Evolutionary conservation across 1,139 yeast genomes (phyloP).

Genomic region (Saccharomyces hybrid): DNA sequence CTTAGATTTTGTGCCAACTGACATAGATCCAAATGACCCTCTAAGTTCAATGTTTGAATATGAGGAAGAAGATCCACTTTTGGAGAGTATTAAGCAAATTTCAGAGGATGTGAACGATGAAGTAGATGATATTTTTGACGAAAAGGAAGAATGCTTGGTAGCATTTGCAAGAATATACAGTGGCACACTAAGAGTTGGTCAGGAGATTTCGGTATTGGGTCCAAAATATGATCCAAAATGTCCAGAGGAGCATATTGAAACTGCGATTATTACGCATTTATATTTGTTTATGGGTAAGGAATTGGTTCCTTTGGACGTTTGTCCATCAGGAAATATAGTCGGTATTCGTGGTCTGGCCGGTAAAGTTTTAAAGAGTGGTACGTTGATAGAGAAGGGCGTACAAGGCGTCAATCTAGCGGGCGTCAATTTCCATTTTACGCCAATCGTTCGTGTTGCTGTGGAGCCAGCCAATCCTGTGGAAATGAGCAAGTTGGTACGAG

Average conservation of each 20-base stretch:
- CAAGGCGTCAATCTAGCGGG: constrained; percentile 68
- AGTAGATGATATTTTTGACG: constrained; percentile 42
- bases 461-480: constrained; percentile 88
- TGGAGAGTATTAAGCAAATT: constrained; percentile 23
- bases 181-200: constrained; percentile 73
- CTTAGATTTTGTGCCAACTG: constrained; percentile 22
- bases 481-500: constrained; percentile 66
- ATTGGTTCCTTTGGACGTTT: constrained; percentile 63
- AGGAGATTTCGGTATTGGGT: constrained; percentile 64
- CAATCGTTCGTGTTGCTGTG: constrained; percentile 88
- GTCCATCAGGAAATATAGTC: constrained; percentile 92
- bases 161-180: constrained; percentile 88
- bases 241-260: constrained; percentile 54
- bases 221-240: constrained; percentile 77
- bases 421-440: constrained; percentile 59
- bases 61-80: constrained; percentile 29
- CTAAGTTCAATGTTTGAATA: constrained; percentile 31
- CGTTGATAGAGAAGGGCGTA: constrained; percentile 47
- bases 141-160: constrained; percentile 55
- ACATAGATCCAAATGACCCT: constrained; percentile 32
- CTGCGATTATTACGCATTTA: constrained; percentile 54
- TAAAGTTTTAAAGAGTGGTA: constrained; percentile 77
- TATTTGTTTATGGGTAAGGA: constrained; percentile 92
- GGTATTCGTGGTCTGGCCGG: constrained; percentile 92
- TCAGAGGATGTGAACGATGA: constrained; percentile 34